Evolutionary conservation across 768 basidiomycete species (phyloP), one percentile per base, ranked within the genome.

Genomic region (Mycena capillaripes): DNA sequence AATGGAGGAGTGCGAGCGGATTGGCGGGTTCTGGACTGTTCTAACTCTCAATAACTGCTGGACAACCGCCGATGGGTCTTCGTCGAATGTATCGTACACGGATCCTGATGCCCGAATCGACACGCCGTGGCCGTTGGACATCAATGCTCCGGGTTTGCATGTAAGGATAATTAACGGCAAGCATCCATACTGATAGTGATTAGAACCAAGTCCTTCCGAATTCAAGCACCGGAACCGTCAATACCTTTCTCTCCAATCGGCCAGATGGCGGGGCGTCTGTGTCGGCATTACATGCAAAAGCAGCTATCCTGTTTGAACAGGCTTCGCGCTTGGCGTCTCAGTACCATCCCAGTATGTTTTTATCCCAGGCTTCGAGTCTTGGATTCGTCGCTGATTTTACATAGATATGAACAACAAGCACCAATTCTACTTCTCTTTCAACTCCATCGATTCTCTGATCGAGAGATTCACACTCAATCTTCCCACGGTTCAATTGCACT

Each of bases 71-170:
- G 71, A 83, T 19, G 74, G 78, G 1, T 78, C 81, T 2, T 75
- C 82, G 1, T 80, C 79, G 2, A 82, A 78, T 38, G 77, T 83
- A 21, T 76, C 80, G 14, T 81, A 82, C 55, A 81, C 79, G 1
- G 71, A 68, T 19, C 66, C 78, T 19, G 74, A 78, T n/a, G 60
- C 69, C 21, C 46, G 68, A 64, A 81, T 87, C 65, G 83, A 86
- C 67, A 81, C 83, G 0, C 81, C 83, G 0, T 88, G 87, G 87
- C 88, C 87, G 25, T 57, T 80, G 46, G 76, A 76, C 48, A 72
- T 70, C 21, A 61, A 74, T 57, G 14, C 56, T 3, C 48, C 42
- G 9, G 32, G 27, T 34, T 38, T 57, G 6, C 34, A 42, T 10
- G 74, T 78, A 48, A 36, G 58, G 42, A 34, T 14, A 19, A n/a